Evolutionary conservation across 768 basidiomycete genomes (phyloP), one percentile per base, ranked within the genome.

Genomic region (Leucosporidium creatinivorum): DNA sequence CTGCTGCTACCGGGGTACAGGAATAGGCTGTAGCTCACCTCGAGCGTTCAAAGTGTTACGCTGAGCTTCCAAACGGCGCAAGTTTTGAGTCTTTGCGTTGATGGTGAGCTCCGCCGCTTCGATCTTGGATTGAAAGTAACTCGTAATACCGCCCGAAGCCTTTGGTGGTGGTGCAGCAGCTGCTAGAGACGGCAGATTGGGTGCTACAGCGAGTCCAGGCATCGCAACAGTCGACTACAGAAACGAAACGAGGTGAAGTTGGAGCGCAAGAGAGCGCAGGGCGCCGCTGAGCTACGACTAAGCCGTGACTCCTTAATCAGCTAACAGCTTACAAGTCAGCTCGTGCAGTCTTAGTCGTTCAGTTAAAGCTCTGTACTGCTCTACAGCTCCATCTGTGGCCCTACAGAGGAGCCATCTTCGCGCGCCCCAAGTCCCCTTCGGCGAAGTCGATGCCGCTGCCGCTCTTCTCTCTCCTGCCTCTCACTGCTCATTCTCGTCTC

Each of bases 91-190:
- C 79, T 93, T 94, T 79, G 92, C 86, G 79, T 93, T 96, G 72
- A 97, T 96, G 51, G 89, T 83, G 33, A 96, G 82, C 75, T 98
- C 94, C 1, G 93, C 88, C 13, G 88, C 82, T 77, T 97, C 93
- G 47, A 97, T 97, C 81, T 97, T 99, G 23, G 91, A 87, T 77
- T 93, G 89, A 77, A 93, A 97, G 82, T 94, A 99, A 0, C 88
- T 85, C 76, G 58, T 58, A 44, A 72, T 17, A 23, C 66, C 66
- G 25, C 26, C 25, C 33, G 61, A 55, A 33, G 61, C 61, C 49
- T 66, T 55, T 10, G 51, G 19, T 3, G 51, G 19, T 3, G 58
- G 48, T 2, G 26, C 10, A 4, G 31, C 15, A 13, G 59, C n/a
- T 12, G 44, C 54, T 21, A 31, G 9, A 19, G 58, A 1, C 18